Base-by-base conservation (phyloP, 306 rosid species). In the Amphicarpaea edgeworthii region DNA sequence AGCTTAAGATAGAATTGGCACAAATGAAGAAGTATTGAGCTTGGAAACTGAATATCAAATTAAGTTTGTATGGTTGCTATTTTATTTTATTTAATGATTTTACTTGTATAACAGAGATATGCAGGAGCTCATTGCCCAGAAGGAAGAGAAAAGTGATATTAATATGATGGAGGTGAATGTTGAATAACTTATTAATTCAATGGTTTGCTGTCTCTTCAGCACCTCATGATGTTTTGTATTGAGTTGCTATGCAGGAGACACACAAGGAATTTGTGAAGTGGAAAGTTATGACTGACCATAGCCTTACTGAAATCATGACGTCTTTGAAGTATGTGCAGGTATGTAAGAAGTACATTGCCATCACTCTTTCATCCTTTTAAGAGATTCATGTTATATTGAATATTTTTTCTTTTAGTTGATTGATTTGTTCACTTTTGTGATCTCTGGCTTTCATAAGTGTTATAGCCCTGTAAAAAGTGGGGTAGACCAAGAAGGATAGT, bases 251-350 rank as follows among this genome's bases (percentile, higher is more conserved):
- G 58, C 84, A 90, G 89, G 76, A 50, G 75, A 77, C 82, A 55
- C 82, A 72, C 46, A 85, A 87, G 90, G 96, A 91, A 10, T 78
- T 91, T 78, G 50, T 80, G 47, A 89, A 80, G 81, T 87, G 89
- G 90, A 86, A 81, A 86, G 82, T 86, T 86, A 76, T 58, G 73
- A 82, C 86, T 60, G 93, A 90, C 54, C 71, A 26, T 58, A 87
- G 81, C 85, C 66, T 89, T 38, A 79, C 85, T 66, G 88, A 84
- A 80, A 86, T 89, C 37, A 37, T 78, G 72, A 70, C 85, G 80
- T 87, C 91, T 75, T 66, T 90, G 91, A 85, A 87, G 87, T 80
- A 86, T 77, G 75, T 93, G 86, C 93, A 93, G 94, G 93, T 93
- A 86, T 62, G 12, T 60, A 23, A 62, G 21, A 54, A 73, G 57